Conservation (phyloP, 2,329 filamentous ascomycete genomes). For the Mycosphaerelloides madeirae region DNA sequence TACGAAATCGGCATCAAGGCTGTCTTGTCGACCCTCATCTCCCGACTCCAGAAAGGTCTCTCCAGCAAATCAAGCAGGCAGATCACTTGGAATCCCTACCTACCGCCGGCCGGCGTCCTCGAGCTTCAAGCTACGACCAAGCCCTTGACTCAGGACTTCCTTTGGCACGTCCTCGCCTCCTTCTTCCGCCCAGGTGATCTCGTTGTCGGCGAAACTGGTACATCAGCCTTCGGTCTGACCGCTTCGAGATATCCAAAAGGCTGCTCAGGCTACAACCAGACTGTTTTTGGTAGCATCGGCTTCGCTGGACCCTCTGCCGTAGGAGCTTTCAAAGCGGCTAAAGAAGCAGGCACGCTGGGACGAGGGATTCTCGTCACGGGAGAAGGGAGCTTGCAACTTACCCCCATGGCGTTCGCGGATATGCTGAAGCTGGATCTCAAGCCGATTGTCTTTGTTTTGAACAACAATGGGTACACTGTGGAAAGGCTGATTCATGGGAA, state of each 20-base stretch:
- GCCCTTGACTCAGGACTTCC: constrained; percentile 54
- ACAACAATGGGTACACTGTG: constrained; percentile 58
- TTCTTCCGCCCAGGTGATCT: constrained; percentile 67
- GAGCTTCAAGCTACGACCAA: background rate
- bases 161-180: constrained; percentile 64
- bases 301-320: constrained; percentile 59
- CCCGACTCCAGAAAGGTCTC: too few species aligned
- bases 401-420: constrained; percentile 67
- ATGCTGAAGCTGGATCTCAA: constrained; percentile 70
- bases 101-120: background rate
- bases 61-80: background rate
- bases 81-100: background rate
- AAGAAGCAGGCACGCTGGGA: constrained; percentile 45
- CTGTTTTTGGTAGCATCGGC: constrained; percentile 66
- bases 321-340: constrained; percentile 70
- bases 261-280: constrained; percentile 64
- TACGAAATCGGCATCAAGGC: background rate
- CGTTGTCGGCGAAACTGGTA: constrained; percentile 81
- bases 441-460: constrained; percentile 43
- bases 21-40: background rate
- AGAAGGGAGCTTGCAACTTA: constrained; percentile 60
- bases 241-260: constrained; percentile 47
- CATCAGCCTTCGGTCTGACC: constrained; percentile 55
- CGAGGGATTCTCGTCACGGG: constrained; percentile 32
- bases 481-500: constrained; percentile 50